Base-by-base conservation (phyloP, 2,329 filamentous ascomycete species). In the Metarhizium guizhouense region DNA sequence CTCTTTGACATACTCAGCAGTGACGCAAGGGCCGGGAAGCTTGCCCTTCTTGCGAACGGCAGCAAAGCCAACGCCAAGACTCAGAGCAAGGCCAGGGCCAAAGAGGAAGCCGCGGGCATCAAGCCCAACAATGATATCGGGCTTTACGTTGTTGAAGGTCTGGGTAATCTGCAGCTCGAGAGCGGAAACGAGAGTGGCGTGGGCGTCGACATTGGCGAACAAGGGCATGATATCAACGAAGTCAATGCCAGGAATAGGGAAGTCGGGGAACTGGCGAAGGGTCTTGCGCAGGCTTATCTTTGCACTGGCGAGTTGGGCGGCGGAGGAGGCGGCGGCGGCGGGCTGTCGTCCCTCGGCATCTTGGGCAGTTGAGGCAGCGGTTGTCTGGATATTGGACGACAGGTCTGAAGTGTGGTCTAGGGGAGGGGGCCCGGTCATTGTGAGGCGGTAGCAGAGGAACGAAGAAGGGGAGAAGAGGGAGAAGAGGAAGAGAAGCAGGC, bases 171-270 rank as follows among this genome's bases (percentile, higher is more conserved):
- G 87, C 59, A 96, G 79, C 73, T 95, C 88, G 63, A 97, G 87
- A 51, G 90, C 90, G 65, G 85, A 83, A 70, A 96, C 78, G 57
- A 99, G 86, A 55, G 84, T 80, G 63, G 82, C 78, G 75, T 96
- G 93, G 59, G 88, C 79, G 53, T 72, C 68, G 55, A 86, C 84
- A 68, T 90, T 81, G 70, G 89, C 85, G 78, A 99, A 97, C 69
- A 97, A 86, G 59, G 94, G 94, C 73, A 99, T 86, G 74, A 99
- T 97, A 71, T 99, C 94, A 77, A 96, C 90, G 74, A 99, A 99
- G 67, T 95, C 81, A 69, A 99, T 93, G 71, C 94, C 93, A 49
- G 88, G 85, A 62, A 87, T 86, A 57, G 93, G 93, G 76, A 96
- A 97, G 79, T 97, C 90, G 67, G 85, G 84, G 76, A 90, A 95